A percentile compares a stretch with the other conserved stretches of the same genome.
Conservation (phyloP, 441 rosid species). For the Adansonia rubrostipa region DNA sequence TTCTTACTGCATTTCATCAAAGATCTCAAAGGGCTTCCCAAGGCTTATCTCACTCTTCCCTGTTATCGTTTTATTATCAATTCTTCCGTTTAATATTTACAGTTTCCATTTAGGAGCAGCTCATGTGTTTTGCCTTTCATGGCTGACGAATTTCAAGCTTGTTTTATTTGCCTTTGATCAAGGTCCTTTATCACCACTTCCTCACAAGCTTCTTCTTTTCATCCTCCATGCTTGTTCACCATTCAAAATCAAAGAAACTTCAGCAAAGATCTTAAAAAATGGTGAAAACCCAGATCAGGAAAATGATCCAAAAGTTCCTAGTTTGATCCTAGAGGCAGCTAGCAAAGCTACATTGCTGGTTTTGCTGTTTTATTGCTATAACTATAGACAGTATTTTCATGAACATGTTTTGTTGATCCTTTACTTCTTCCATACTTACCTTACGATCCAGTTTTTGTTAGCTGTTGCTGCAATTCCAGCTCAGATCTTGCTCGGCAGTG, state of each 20-base stretch:
- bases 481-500: conserved; percentile 32
- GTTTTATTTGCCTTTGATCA: conserved; percentile 35
- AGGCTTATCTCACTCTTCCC: conserved; percentile 39
- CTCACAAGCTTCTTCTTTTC: neutral
- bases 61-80: conserved; percentile 26
- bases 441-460: conserved; percentile 40
- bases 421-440: conserved; percentile 47
- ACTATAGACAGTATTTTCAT: neutral
- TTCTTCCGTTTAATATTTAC: neutral
- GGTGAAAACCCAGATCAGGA: neutral
- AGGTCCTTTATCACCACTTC: conserved; percentile 14
- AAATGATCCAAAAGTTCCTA: neutral
- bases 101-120: conserved; percentile 30
- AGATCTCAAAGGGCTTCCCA: neutral
- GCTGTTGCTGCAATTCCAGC: conserved; percentile 42
- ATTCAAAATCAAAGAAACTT: neutral
- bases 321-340: neutral
- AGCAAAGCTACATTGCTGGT: neutral
- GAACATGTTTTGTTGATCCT: conserved; percentile 6
- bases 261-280: neutral
- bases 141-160: conserved; percentile 44
- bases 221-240: neutral
- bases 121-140: conserved; percentile 34
- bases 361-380: neutral
- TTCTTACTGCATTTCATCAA: neutral